Percentiles rank a stretch among this genome's conserved stretches.
Conservation (phyloP, 306 rosid genomes). For the Gastrolobium villosum region DNA sequence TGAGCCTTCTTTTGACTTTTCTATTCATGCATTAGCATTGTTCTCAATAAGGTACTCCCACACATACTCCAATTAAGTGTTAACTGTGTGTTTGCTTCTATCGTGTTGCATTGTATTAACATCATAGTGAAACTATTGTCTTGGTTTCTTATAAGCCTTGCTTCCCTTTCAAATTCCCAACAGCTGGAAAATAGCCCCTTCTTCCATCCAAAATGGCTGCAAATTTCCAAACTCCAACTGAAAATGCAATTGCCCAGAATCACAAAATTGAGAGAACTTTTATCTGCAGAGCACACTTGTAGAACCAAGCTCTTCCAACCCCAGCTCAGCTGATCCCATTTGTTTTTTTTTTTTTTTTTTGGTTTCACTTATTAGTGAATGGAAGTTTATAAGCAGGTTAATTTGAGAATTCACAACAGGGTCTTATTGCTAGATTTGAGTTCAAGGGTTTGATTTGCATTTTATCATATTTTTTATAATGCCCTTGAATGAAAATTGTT, state of each 20-base stretch:
- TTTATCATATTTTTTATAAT: not conserved
- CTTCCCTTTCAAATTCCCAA: not conserved
- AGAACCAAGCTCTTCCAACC: no score
- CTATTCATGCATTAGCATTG: not conserved
- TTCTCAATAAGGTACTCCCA: not conserved
- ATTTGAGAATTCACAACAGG: no score
- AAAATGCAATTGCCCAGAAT: no score
- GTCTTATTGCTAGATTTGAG: slow-evolving; percentile 3
- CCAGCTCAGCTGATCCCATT: not conserved
- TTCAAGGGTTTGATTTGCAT: not conserved
- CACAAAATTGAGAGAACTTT: no score
- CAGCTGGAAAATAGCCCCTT: not conserved
- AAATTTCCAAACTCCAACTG: not conserved
- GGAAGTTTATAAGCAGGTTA: slow-evolving; percentile 4
- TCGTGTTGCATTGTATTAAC: slow-evolving; percentile 20
- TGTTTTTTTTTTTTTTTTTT: no score
- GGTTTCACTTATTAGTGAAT: not conserved
- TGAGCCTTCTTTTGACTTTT: not conserved
- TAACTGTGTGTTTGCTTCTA: not conserved
- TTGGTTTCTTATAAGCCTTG: slow-evolving; percentile 15
- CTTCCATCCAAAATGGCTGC: not conserved
- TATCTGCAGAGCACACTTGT: no score
- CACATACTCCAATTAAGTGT: not conserved
- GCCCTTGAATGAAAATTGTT: not conserved
- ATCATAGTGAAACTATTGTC: not conserved